These are phyloP conservation scores for Xylariaceae sp. DNA, from an alignment of 2,329 filamentous ascomycete genomes.

Conservation along the genomic window DNA sequence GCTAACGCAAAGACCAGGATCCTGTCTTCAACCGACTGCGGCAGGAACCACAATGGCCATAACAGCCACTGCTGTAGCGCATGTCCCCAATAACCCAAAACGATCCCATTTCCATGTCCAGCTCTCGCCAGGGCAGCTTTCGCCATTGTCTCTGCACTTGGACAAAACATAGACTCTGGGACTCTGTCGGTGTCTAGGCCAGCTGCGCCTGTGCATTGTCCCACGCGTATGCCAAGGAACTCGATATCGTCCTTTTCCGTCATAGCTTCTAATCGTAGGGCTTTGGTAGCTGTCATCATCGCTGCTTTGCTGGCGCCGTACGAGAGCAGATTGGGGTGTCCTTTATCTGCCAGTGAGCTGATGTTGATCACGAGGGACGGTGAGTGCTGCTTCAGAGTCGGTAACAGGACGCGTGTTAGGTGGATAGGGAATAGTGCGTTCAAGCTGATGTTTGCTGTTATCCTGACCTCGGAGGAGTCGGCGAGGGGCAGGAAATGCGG, in stretches of 20 bases:
- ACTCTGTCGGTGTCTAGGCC: background rate
- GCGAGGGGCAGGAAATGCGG: constrained; percentile 35
- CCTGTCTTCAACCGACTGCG: too few relatives aligned
- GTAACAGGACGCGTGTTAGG: constrained; percentile 44
- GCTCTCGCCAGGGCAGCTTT: constrained; percentile 10
- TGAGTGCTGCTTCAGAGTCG: constrained; percentile 36
- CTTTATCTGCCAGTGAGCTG: constrained; percentile 42
- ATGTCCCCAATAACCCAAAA: constrained; percentile 14
- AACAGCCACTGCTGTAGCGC: background rate
- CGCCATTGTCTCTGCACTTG: constrained; percentile 9
- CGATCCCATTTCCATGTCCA: constrained; percentile 7
- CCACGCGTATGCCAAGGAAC: background rate
- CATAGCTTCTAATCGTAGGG: constrained; percentile 39
- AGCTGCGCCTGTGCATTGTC: constrained; percentile 7
- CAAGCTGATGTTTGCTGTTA: constrained; percentile 41
- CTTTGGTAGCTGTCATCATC: constrained; percentile 37
- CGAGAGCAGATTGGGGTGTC: constrained; percentile 42
- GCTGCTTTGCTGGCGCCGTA: constrained; percentile 47
- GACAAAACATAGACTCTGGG: constrained; percentile 6
- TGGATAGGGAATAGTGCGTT: constrained; percentile 50
- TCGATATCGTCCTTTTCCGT: constrained; percentile 10
- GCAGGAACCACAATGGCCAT: too few relatives aligned
- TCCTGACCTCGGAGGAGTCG: constrained; percentile 32
- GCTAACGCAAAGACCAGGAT: too few relatives aligned
- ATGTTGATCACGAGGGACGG: constrained; percentile 49